Conservation (phyloP, 2,329 filamentous ascomycete species). For the Podosphaera aphanis region DNA sequence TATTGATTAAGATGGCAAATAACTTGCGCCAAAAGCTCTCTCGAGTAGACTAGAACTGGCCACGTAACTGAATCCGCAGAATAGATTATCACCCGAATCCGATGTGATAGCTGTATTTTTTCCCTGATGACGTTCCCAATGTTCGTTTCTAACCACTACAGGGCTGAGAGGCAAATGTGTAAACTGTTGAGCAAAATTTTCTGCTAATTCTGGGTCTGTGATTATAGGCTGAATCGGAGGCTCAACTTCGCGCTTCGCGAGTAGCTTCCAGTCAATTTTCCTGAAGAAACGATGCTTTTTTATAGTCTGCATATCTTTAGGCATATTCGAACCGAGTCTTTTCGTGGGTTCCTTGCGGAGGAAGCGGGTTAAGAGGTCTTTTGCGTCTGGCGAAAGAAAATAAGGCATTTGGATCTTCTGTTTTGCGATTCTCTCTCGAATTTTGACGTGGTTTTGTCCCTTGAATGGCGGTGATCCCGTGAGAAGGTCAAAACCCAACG, state of each 20-base stretch:
- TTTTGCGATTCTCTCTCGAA: constrained; percentile 86
- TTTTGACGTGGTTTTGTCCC: constrained; percentile 78
- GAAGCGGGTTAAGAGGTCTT: constrained; percentile 75
- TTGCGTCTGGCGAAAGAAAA: constrained; percentile 74
- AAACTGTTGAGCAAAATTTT: constrained; percentile 91
- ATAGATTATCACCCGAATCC: constrained; percentile 8
- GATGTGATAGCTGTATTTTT: not conserved
- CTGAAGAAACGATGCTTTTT: constrained; percentile 92
- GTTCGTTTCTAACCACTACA: constrained; percentile 20
- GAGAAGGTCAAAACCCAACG: constrained; percentile 75
- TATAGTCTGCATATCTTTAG: constrained; percentile 63
- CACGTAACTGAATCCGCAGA: constrained; percentile 17
- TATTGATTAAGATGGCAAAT: not conserved
- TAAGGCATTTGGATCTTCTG: constrained; percentile 78
- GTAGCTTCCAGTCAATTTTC: constrained; percentile 80
- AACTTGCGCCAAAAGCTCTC: not conserved
- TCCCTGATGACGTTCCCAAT: constrained; percentile 8
- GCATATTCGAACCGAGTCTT: constrained; percentile 69
- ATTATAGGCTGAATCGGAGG: constrained; percentile 84
- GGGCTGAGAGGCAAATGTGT: constrained; percentile 68
- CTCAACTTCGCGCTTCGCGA: constrained; percentile 60
- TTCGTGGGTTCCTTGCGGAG: constrained; percentile 83
- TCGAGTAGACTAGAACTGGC: constrained; percentile 16
- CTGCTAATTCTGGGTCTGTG: constrained; percentile 82
- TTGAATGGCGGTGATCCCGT: constrained; percentile 82